phyloP scores from a whole-genome alignment of 208 protist species.

The Wallacemonas sp. region DNA sequence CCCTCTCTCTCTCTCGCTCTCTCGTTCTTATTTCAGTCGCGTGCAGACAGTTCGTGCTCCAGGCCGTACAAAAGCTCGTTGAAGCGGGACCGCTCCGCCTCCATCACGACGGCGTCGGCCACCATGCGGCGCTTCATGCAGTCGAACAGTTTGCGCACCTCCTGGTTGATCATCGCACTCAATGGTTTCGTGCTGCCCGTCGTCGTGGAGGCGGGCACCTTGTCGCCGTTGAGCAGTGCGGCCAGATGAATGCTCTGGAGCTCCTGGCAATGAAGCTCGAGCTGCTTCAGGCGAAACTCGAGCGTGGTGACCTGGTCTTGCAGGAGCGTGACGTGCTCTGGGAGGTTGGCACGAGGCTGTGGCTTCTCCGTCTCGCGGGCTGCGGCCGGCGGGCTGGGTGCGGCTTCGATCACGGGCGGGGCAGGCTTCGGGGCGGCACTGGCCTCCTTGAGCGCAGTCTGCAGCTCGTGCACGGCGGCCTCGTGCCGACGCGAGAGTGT shows the following conservation, averaged over 20 bases:
- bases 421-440: neutral
- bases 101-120: slow-evolving; percentile 43
- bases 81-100: slow-evolving; percentile 55
- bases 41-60: slow-evolving; percentile 28
- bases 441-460: neutral
- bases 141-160: slow-evolving; percentile 51
- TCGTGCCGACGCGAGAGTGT: neutral
- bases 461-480: neutral
- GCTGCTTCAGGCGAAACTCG: slow-evolving; percentile 28
- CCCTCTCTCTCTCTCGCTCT: no score
- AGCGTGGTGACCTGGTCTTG: slow-evolving; percentile 23
- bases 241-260: slow-evolving; percentile 21
- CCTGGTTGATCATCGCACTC: slow-evolving; percentile 26
- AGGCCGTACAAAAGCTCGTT: slow-evolving; percentile 53
- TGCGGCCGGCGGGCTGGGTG: no score
- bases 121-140: slow-evolving; percentile 52
- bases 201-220: neutral
- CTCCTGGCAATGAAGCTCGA: slow-evolving; percentile 21
- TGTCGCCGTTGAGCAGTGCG: slow-evolving; percentile 4
- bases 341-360: neutral
- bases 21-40: neutral
- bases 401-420: no score
- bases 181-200: neutral
- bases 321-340: neutral
- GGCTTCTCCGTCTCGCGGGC: no score